Evolutionary conservation across 2,329 filamentous ascomycete genomes (phyloP).

Genomic region (Aureobasidium sp.): DNA sequence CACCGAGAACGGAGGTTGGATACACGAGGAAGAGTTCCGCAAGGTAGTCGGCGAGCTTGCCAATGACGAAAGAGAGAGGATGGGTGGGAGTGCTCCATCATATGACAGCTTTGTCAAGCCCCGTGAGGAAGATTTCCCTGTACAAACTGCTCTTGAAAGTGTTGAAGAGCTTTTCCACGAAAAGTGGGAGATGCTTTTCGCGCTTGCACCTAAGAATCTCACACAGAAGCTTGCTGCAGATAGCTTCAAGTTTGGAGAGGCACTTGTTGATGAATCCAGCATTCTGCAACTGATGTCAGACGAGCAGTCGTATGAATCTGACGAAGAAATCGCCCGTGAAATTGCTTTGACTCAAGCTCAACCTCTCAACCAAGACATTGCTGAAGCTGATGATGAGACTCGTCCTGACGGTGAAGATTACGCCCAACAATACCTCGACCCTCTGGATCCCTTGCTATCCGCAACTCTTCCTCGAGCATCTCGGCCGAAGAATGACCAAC

Average conservation of each 20-base stretch:
- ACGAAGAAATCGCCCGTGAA: slow-evolving; percentile 44
- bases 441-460: slow-evolving; percentile 18
- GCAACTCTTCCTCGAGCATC: background rate
- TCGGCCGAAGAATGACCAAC: background rate
- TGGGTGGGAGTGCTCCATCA: slow-evolving; percentile 43
- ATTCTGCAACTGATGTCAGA: slow-evolving; percentile 56
- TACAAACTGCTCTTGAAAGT: slow-evolving; percentile 85
- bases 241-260: slow-evolving; percentile 26
- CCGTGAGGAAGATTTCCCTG: slow-evolving; percentile 48
- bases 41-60: slow-evolving; percentile 71
- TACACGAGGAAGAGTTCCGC: slow-evolving; percentile 89
- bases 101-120: slow-evolving; percentile 72
- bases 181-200: slow-evolving; percentile 50
- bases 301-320: slow-evolving; percentile 44
- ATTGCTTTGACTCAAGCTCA: slow-evolving; percentile 35
- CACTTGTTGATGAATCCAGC: slow-evolving; percentile 70
- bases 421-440: slow-evolving; percentile 18
- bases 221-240: slow-evolving; percentile 2
- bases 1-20: slow-evolving; percentile 82
- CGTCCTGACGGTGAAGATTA: slow-evolving; percentile 21
- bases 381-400: slow-evolving; percentile 18
- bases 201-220: background rate
- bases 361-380: slow-evolving; percentile 21
- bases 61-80: slow-evolving; percentile 64
- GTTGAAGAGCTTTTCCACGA: slow-evolving; percentile 87